Base-by-base conservation (phyloP, 768 basidiomycete species). In the Panaeolus papilionaceus region DNA sequence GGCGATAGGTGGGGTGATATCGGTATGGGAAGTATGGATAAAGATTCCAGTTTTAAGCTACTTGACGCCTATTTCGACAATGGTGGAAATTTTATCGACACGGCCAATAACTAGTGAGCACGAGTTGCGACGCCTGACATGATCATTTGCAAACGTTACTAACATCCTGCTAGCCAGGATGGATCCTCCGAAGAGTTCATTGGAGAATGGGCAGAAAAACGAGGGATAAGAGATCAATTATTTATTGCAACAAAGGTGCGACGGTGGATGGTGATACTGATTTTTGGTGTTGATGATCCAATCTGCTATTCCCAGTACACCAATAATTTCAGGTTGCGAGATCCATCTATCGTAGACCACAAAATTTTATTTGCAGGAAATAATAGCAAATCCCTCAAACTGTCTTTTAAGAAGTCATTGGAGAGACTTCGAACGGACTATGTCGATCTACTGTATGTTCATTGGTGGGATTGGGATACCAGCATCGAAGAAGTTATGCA, bases 401-500 rank as follows among this genome's bases (percentile, higher is more conserved):
- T 84, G 38, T 79, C 80, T 20, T 73, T 86, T 23, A 71, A 78
- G 18, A 81, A 75, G 2, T 82, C 81, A 18, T 74, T 86, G 64
- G 80, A 81, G 75, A 84, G 82, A 69, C 78, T 87, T 3, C 75
- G 80, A 37, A 84, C 82, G 0, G 71, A 73, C 4, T 84, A 83
- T 64, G 81, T 85, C 66, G 85, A 87, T 67, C 71, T 85, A 45
- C 73, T 84, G 12, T 84, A 84, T 70, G 54, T 83, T 2, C 81
- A 84, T 65, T 82, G 78, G 76, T 85, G 86, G 86, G 87, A 88
- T 9, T 63, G 33, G 37, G 37, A 63, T 38, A 86, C 85, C 12
- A 77, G 79, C 10, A 79, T 89, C 61, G 82, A 85, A 71, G 88
- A 90, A 74, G 74, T 88, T 54, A 86, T 89, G 86, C 80, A 81